Evolutionary conservation across 2,329 filamentous ascomycete species (phyloP), one percentile per base, ranked within the genome.

Genomic region (Pseudogymnoascus pannorum): DNA sequence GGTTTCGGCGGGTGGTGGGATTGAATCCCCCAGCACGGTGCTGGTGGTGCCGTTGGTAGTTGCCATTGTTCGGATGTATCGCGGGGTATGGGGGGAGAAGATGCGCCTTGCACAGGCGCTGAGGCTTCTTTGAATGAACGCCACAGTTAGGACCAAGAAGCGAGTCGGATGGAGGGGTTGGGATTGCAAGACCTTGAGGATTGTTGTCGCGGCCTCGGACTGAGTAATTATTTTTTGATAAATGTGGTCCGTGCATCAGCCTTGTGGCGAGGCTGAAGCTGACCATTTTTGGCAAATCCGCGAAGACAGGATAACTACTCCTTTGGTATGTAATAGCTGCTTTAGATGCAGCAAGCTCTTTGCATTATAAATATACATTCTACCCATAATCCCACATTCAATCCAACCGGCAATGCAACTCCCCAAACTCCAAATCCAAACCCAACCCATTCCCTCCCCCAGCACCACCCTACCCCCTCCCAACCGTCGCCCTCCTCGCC

Each of bases 401-500:
- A 38, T 38, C 14, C 35, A 14, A n/a, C 38, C 18, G 4, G 12
- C 38, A 42, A 22, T 22, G 18, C 11, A 42, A 5, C 38, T 5
- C 9, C 18, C 38, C 38, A 20, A 42, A 42, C 38, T 42, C 38
- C 38, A 20, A 42, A 8, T 11, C 38, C 38, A 42, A 42, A 42
- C 8, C 38, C 38, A 58, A 7, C 31, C 29, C 12, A n/a, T n/a
- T n/a, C n/a, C 20, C 12, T 22, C 29, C 22, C n/a, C 1, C 29
- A 14, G 11, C 2, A 22, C 12, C 54, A 5, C 54, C 26, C 14
- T 24, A 48, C 2, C 6, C 18, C 58, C 18, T 60, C 58, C 35
- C 18, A 31, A 14, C 35, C 12, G 38, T 78, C 26, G 79, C 82
- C 64, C 75, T 76, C 64, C 82, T 78, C 2, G 80, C 82, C 51